These are phyloP conservation scores for Cynanchum wilfordii DNA, from an alignment of 257 asterid species.

Conservation along the genomic window DNA sequence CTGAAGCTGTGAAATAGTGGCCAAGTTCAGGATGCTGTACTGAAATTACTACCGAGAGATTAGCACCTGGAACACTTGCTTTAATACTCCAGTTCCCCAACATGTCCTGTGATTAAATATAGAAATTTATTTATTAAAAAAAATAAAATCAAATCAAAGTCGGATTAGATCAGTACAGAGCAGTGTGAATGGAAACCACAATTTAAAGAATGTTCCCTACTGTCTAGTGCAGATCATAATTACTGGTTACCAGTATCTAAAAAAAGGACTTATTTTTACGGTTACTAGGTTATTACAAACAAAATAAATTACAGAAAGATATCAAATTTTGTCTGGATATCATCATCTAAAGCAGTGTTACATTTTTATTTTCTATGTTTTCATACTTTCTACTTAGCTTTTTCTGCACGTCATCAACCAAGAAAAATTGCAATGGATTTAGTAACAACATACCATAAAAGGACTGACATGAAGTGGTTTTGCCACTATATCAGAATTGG, in stretches of 20 bases:
- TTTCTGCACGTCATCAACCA: neutral
- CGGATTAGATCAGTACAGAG: neutral
- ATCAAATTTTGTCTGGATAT: neutral
- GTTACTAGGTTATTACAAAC: neutral
- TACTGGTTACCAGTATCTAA: neutral
- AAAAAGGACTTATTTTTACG: neutral
- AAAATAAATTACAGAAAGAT: neutral
- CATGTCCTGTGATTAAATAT: slow-evolving; percentile 63
- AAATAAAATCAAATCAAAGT: neutral
- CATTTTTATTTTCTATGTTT: neutral
- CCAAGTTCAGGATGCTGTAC: slow-evolving; percentile 86
- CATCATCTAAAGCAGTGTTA: neutral
- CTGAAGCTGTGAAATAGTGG: slow-evolving; percentile 83
- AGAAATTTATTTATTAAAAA: slow-evolving; percentile 3
- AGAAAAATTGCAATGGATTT: slow-evolving; percentile 9
- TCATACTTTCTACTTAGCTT: neutral
- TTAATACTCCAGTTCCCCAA: slow-evolving; percentile 72
- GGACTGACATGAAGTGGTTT: slow-evolving; percentile 99
- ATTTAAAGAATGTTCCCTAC: neutral
- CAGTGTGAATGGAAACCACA: neutral
- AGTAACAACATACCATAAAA: slow-evolving; percentile 59
- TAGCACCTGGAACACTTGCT: slow-evolving; percentile 62
- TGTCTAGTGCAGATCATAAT: neutral
- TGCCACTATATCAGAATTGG: slow-evolving; percentile 76
- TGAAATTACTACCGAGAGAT: slow-evolving; percentile 56